These are phyloP conservation scores for Kwoniella pini DNA, from an alignment of 768 basidiomycete species.

Conservation along the genomic window DNA sequence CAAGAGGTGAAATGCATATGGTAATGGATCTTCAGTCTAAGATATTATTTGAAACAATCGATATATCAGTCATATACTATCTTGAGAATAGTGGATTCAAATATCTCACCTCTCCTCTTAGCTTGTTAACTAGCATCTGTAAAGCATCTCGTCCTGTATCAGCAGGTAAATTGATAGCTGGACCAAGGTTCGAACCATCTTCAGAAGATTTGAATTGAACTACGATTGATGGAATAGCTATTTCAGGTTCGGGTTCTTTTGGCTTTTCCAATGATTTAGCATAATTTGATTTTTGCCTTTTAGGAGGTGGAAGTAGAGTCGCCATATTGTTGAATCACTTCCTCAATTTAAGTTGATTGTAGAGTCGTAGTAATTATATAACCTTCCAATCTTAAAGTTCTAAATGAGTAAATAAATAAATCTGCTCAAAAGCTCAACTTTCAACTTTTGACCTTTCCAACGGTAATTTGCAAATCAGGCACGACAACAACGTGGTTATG, in stretches of 20 bases:
- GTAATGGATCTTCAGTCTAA: conserved; percentile 88
- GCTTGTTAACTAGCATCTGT: conserved; percentile 83
- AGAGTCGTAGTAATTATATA: too few relatives aligned
- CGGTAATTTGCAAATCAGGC: conserved; percentile 17
- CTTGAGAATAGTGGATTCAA: too few relatives aligned
- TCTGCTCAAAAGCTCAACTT: neutral
- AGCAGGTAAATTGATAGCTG: conserved; percentile 84
- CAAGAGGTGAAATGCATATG: conserved; percentile 83
- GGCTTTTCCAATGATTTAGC: conserved; percentile 54
- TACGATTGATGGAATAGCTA: conserved; percentile 67
- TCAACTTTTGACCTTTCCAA: conserved; percentile 5
- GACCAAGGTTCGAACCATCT: conserved; percentile 76
- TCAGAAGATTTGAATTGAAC: conserved; percentile 92
- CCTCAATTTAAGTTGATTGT: neutral
- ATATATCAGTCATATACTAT: too few relatives aligned
- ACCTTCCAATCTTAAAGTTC: too few relatives aligned
- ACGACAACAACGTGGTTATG: neutral
- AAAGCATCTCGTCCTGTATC: conserved; percentile 80
- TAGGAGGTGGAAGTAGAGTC: conserved; percentile 80
- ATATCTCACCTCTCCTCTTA: conserved; percentile 69
- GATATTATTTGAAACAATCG: too few relatives aligned
- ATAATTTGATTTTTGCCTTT: conserved; percentile 71
- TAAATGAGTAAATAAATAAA: neutral
- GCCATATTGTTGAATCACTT: conserved; percentile 62
- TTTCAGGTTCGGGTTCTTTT: conserved; percentile 51